Conservation (phyloP, 257 asterid species). For the Sherardia arvensis region DNA sequence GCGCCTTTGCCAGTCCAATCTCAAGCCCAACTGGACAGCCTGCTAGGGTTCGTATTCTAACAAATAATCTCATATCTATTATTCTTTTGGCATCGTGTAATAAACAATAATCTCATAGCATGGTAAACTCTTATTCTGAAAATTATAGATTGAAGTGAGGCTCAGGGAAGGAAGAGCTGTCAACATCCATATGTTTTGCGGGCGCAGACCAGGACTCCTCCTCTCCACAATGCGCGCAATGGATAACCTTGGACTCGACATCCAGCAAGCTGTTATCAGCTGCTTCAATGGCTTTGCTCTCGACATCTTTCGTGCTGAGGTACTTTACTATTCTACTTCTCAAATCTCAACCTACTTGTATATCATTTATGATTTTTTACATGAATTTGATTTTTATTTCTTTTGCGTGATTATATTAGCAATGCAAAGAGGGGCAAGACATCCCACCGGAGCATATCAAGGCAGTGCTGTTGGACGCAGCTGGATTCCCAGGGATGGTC, state of each 20-base stretch:
- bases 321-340: conserved; percentile 12
- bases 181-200: conserved; percentile 80
- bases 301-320: conserved; percentile 90
- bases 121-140: background rate
- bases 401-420: conserved; percentile 44
- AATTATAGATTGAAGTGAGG: conserved; percentile 63
- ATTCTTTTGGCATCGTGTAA: background rate
- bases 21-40: conserved; percentile 82
- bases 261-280: conserved; percentile 95
- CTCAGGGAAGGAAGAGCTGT: conserved; percentile 75
- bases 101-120: background rate
- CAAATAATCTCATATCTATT: background rate
- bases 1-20: conserved; percentile 67
- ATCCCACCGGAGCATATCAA: conserved; percentile 75
- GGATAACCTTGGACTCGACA: conserved; percentile 79
- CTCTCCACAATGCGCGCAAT: conserved; percentile 77
- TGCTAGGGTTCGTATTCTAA: conserved; percentile 57
- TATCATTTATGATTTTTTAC: too few species aligned
- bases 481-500: conserved; percentile 63
- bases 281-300: conserved; percentile 86
- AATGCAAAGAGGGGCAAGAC: conserved; percentile 71
- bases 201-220: conserved; percentile 72
- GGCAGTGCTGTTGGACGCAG: conserved; percentile 67
- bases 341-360: background rate
- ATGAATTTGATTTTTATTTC: background rate